Evolutionary conservation across 1,139 yeast species (phyloP), one percentile per base, ranked within the genome.

Genomic region (Maudiozyma humilis): DNA sequence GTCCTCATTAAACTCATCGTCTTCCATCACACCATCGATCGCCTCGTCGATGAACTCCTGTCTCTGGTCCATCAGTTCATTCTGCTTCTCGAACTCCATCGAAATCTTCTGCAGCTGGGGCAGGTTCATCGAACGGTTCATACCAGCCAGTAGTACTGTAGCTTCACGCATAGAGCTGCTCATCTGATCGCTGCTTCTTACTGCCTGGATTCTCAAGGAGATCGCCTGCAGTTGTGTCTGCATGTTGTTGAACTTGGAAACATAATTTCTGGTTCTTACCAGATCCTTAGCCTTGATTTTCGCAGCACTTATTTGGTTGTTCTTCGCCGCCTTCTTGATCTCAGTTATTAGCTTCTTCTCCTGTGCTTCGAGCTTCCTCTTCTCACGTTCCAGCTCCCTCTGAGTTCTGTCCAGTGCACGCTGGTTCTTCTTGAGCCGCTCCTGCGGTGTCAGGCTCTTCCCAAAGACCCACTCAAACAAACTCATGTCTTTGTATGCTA

Each of bases 21-120:
- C 51, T 20, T 42, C 94, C 88, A 89, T 86, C 23, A 91, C 82
- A 62, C 89, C 96, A 61, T 91, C 98, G 55, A 93, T 82, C 13
- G 96, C 95, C 60, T 91, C 98, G 62, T 91, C 98, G 86, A 91
- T 93, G 76, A 91, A 87, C 60, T 93, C 99, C 63, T 91, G 97
- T 57, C 95, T 82, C 67, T 91, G 98, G 64, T 91, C 97, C 97
- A 91, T 91, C 60, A 93, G 70, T 61, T 91, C 98, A 64, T 85
- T 87, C 62, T 91, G 95, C 58, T 78, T 79, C 56, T 93, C 95
- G 65, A 91, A 91, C 58, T 93, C 97, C 81, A 87, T 91, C 2
- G 96, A 89, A 33, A 93, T 91, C 51, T 83, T 75, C 46, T 87
- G 83, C 51, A 91, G 69, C 53, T 87, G 95, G 1, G 96, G 96